Evolutionary conservation across 2,329 filamentous ascomycete species (phyloP), one percentile per base, ranked within the genome.

Genomic region (Dactylellina parvicollis): DNA sequence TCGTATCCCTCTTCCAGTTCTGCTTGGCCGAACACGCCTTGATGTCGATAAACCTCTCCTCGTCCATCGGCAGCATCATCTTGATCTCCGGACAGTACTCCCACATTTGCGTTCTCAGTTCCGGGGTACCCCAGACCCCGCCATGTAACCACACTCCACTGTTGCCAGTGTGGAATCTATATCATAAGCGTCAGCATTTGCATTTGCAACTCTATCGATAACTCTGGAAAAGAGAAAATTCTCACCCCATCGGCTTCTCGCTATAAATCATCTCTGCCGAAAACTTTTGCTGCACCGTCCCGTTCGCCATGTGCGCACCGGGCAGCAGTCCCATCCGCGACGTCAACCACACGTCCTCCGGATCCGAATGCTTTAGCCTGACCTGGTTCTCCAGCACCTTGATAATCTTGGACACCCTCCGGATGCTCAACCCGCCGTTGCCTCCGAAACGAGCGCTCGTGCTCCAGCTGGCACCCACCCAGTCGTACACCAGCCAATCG

Each of bases 1-100:
- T 34, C 3, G 32, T 76, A 57, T 79, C 78, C 46, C 83, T 79
- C 80, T 85, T 85, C 84, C 84, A 86, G 36, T 79, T 78, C 3
- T 79, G 76, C 34, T 81, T 78, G 74, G 84, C 86, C 5, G 81
- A 76, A 4, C 84, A 84, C 0, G 84, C 84, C 3, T 86, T 82
- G 72, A 81, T 85, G 24, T 57, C 52, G 18, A 72, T 54, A 28
- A 59, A 72, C 72, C 82, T 80, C 44, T 83, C 84, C 4, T 82
- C 83, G 74, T 86, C 84, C 85, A 87, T 87, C 54, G 80, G 79
- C 26, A 87, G 78, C 47, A 83, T 85, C 82, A 87, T 85, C 80
- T 86, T 87, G 28, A 87, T 81, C 77, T 87, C 86, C 0, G 86
- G 86, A 71, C 85, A 87, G 78, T 87, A 87, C 26, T 83, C 80